phyloP scores from a whole-genome alignment of 2,329 filamentous ascomycete genomes.

The Thelonectria discophora region DNA sequence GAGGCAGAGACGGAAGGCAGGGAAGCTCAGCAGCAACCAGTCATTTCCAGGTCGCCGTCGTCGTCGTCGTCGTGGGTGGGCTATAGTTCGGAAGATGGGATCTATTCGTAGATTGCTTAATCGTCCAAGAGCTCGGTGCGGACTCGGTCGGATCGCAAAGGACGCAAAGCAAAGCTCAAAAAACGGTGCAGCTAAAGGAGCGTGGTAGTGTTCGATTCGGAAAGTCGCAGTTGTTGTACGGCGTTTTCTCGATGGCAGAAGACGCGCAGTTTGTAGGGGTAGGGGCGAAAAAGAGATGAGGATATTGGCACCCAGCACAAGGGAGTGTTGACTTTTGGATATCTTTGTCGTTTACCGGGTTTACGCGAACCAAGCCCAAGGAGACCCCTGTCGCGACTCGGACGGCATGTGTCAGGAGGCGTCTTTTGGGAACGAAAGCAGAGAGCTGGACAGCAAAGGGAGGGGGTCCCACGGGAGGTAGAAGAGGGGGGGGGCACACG shows the following conservation, averaged over 20 bases:
- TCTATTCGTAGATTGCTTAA: constrained; percentile 13
- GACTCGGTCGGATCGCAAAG: constrained; percentile 25
- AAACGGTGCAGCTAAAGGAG: constrained; percentile 35
- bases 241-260: constrained; percentile 23
- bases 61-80: constrained; percentile 5
- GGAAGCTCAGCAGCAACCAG: constrained; percentile 34
- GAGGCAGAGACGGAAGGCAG: constrained; percentile 28
- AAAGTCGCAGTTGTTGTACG: constrained; percentile 18
- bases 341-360: constrained; percentile 35
- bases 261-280: constrained; percentile 25
- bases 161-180: constrained; percentile 28
- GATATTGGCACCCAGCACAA: constrained; percentile 26
- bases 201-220: constrained; percentile 27
- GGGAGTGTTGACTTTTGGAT: constrained; percentile 43
- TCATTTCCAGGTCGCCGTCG: constrained; percentile 42
- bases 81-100: constrained; percentile 13
- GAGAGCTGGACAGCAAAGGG: too few species aligned
- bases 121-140: constrained; percentile 26
- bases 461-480: constrained; percentile 6
- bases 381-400: constrained; percentile 45
- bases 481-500: background rate
- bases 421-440: constrained; percentile 9
- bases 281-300: constrained; percentile 34
- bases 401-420: constrained; percentile 46
- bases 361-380: constrained; percentile 41